Percentiles rank a stretch among this genome's conserved stretches.
Conservation (phyloP, 345 rosid genomes). For the Corchorus capsularis region DNA sequence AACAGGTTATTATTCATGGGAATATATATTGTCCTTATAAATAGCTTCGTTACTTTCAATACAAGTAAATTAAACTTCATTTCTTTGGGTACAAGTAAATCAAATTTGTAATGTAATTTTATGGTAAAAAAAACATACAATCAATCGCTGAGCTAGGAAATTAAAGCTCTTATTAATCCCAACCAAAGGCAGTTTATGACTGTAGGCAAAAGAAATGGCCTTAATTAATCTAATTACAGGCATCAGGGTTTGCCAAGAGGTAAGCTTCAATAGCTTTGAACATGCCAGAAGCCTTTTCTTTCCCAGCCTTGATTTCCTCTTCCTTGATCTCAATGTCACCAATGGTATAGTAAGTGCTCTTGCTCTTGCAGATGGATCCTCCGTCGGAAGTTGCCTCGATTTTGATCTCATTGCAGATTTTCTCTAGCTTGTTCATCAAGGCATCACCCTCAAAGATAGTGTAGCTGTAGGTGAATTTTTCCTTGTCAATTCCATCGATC, state of each 20-base stretch:
- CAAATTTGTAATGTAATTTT: too few species aligned
- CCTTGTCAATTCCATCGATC: conserved; percentile 22
- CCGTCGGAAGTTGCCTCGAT: conserved; percentile 31
- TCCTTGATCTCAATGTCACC: conserved; percentile 22
- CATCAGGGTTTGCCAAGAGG: conserved; percentile 31
- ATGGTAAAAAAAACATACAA: too few species aligned
- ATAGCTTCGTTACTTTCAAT: too few species aligned
- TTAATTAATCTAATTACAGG: conserved; percentile 17
- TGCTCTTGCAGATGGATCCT: conserved; percentile 35
- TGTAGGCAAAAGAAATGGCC: neutral
- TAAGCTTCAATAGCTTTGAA: conserved; percentile 38
- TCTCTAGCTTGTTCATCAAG: conserved; percentile 16
- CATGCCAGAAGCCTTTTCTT: conserved; percentile 23
- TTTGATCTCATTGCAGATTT: conserved; percentile 17
- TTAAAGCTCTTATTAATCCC: too few species aligned
- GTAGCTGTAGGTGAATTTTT: conserved; percentile 21
- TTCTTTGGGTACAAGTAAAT: too few species aligned
- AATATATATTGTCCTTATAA: too few species aligned
- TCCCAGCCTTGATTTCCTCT: conserved; percentile 33
- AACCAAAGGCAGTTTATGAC: conserved; percentile 5
- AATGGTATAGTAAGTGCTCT: conserved; percentile 25
- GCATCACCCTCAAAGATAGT: conserved; percentile 29
- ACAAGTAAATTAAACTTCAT: too few species aligned
- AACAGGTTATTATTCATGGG: too few species aligned
- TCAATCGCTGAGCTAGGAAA: too few species aligned